These are phyloP conservation scores for Hyaloscypha variabilis DNA, from an alignment of 495 filamentous ascomycete genomes.

Conservation along the genomic window DNA sequence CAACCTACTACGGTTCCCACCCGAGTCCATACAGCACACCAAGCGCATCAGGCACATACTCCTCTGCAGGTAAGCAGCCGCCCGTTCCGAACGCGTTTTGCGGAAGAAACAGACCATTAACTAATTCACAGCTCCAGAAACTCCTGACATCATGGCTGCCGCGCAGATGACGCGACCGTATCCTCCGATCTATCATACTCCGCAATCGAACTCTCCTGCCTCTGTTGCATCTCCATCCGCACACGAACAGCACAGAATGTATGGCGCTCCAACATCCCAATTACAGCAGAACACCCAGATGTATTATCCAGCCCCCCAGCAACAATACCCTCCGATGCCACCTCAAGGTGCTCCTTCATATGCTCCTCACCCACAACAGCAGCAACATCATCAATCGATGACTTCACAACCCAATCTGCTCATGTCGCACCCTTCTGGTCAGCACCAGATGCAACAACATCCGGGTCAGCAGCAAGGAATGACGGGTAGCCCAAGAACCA, in stretches of 20 bases:
- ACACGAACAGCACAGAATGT: constrained; percentile 85
- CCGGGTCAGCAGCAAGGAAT: constrained; percentile 48
- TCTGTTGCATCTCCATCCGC: constrained; percentile 89
- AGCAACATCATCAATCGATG: constrained; percentile 66
- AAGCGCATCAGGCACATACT: constrained; percentile 69
- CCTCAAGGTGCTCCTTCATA: constrained; percentile 72
- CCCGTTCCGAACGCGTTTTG: constrained; percentile 11
- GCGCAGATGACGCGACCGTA: constrained; percentile 85
- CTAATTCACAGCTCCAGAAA: constrained; percentile 56
- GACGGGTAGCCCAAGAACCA: constrained; percentile 64
- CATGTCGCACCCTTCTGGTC: constrained; percentile 68
- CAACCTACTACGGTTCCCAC: constrained; percentile 68
- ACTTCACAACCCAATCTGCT: constrained; percentile 61
- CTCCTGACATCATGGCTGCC: constrained; percentile 91
- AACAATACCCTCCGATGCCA: constrained; percentile 70
- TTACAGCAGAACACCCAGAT: constrained; percentile 69
- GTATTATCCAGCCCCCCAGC: constrained; percentile 64
- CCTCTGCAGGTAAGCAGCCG: constrained; percentile 71
- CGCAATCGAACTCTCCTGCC: constrained; percentile 94
- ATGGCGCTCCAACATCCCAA: constrained; percentile 78
- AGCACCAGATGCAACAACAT: constrained; percentile 56
- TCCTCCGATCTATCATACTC: constrained; percentile 94
- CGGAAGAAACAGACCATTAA: constrained; percentile 15
- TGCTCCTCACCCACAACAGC: constrained; percentile 69
- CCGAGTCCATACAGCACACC: constrained; percentile 74